Conservation (phyloP, 805 yeast genomes). For the Pichia californica region DNA sequence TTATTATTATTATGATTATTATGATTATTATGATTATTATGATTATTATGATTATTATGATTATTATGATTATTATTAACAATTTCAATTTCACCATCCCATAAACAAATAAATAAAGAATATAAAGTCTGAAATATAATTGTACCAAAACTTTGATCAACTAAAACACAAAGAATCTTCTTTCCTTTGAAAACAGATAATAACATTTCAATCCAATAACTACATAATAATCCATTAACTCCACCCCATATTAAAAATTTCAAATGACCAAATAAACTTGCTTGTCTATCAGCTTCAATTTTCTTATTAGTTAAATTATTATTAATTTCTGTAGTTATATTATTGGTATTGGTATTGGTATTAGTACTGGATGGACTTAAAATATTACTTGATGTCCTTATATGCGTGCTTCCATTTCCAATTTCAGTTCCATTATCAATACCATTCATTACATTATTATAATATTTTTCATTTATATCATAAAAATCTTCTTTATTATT, state of each 20-base stretch:
- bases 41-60: not conserved
- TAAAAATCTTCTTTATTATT: no score
- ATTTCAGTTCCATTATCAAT: no score
- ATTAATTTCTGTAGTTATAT: not conserved
- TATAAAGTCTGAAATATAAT: constrained; percentile 49
- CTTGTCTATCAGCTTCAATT: not conserved
- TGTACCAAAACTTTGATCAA: constrained; percentile 52
- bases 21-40: not conserved
- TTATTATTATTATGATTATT: no score
- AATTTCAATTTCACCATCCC: constrained; percentile 42
- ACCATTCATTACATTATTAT: no score
- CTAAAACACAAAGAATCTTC: constrained; percentile 33
- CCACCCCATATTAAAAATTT: constrained; percentile 58
- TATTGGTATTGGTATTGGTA: not conserved
- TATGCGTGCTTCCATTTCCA: no score
- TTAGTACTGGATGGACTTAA: not conserved
- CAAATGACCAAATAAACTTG: constrained; percentile 23
- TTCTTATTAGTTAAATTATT: not conserved
- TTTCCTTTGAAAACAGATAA: constrained; percentile 30
- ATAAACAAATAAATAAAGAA: constrained; percentile 40
- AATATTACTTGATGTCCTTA: no score
- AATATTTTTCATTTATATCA: no score
- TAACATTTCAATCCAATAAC: constrained; percentile 48
- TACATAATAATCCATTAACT: constrained; percentile 48
- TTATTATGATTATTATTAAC: not conserved